Evolutionary conservation across 1,284 basidiomycete genomes (phyloP).

Genomic region (Hemileia vastatrix): DNA sequence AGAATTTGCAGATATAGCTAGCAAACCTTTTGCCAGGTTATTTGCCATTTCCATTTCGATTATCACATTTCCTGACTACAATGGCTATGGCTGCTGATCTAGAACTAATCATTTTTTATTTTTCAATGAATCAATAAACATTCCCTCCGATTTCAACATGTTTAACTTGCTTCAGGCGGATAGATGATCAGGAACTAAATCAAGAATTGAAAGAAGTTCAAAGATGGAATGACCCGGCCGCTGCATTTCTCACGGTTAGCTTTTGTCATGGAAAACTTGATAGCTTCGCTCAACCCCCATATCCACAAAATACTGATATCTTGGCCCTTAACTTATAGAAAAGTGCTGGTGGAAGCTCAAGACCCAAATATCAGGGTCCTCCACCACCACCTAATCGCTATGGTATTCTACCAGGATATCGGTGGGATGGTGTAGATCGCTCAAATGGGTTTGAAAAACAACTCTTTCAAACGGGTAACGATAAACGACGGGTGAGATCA

Average conservation of each 20-base stretch:
- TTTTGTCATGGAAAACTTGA: slow-evolving; percentile 1
- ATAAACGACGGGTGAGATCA: slow-evolving; percentile 48
- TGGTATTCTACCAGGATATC: slow-evolving; percentile 82
- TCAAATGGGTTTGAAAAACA: slow-evolving; percentile 93
- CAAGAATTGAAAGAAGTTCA: slow-evolving; percentile 66
- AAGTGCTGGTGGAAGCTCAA: too few species aligned
- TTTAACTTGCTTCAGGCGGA: slow-evolving; percentile 5
- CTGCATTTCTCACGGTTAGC: slow-evolving; percentile 75
- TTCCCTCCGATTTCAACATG: background rate
- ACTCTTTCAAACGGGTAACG: slow-evolving; percentile 69
- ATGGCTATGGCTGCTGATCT: too few species aligned
- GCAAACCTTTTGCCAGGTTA: slow-evolving; percentile 60
- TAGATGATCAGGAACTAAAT: slow-evolving; percentile 74
- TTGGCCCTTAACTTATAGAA: too few species aligned
- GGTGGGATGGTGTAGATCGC: slow-evolving; percentile 71
- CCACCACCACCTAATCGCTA: slow-evolving; percentile 88
- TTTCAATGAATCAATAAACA: too few species aligned
- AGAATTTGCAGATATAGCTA: slow-evolving; percentile 60
- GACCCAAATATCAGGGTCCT: slow-evolving; percentile 75
- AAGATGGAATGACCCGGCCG: slow-evolving; percentile 89
- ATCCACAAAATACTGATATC: too few species aligned
- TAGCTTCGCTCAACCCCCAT: background rate
- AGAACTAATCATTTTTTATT: too few species aligned
- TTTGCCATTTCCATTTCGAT: slow-evolving; percentile 26
- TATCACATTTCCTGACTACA: background rate